Evolutionary conservation across 2,329 filamentous ascomycete species (phyloP), one percentile per base, ranked within the genome.

Genomic region (Leptoxyphium fumago): DNA sequence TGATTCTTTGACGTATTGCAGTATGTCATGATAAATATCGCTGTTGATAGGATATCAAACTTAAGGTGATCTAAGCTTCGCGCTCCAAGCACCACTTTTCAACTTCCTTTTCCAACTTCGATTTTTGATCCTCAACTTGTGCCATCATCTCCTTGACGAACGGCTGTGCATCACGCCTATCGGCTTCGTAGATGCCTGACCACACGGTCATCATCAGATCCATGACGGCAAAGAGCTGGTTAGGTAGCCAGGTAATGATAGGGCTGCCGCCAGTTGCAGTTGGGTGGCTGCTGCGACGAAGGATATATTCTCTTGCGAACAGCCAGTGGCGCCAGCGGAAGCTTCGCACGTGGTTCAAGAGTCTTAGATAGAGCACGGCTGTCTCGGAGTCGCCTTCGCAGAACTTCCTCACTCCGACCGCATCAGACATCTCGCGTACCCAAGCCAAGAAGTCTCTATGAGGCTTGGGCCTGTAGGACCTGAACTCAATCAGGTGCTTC

Each of bases 281-380:
- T 0, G 84, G 82, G 58, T 89, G 82, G 14, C 67, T 69, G 1
- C 80, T 87, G 56, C 77, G 75, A 69, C 86, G 85, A 49, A 89
- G 72, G 54, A 89, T 88, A 59, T 89, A 89, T 68, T 88, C 83
- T 46, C 83, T 72, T 2, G 82, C 84, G 58, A 89, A 89, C 61
- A 82, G 84, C 84, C 84, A 89, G 63, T 89, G 84, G 6, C 84
- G 70, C 81, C 83, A 89, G 47, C 84, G 69, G 67, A 89, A 89
- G 59, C 85, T 82, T 45, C 84, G 75, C 8, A 89, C 81, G 62
- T 87, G 78, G 59, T 89, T 73, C 40, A 88, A 69, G 21, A 68
- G 64, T 30, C 64, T 61, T 14, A 72, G 60, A 46, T 71, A 72
- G 15, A 68, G 50, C 5, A 66, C 61, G 9, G 64, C 63, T 2